Evolutionary conservation across 306 rosid genomes (phyloP).

Genomic region (Quercus cerris): DNA sequence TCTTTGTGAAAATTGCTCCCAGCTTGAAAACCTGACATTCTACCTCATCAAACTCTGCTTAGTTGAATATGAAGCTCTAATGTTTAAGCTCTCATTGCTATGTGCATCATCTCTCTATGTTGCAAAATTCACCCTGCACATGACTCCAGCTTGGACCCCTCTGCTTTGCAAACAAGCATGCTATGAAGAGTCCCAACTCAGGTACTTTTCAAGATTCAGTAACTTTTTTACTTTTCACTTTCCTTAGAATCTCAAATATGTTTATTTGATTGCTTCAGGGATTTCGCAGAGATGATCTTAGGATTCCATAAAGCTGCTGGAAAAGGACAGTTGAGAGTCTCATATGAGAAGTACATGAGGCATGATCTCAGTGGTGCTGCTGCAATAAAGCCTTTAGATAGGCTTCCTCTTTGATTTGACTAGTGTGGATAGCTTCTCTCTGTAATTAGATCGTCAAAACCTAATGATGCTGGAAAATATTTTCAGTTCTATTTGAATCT

Average conservation of each 20-base stretch:
- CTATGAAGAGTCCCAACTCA: slow-evolving; percentile 62
- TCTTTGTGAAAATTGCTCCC: slow-evolving; percentile 17
- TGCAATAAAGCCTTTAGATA: slow-evolving; percentile 53
- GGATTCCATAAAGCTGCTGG: slow-evolving; percentile 65
- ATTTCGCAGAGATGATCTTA: slow-evolving; percentile 64
- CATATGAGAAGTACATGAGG: slow-evolving; percentile 61
- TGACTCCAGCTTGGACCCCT: slow-evolving; percentile 69
- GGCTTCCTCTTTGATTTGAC: slow-evolving; percentile 50
- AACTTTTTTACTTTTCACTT: neutral
- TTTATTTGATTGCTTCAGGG: no score
- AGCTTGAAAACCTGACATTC: slow-evolving; percentile 80
- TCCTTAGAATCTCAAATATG: slow-evolving; percentile 21
- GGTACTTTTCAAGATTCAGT: slow-evolving; percentile 39
- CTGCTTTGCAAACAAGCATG: slow-evolving; percentile 67
- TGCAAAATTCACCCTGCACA: slow-evolving; percentile 65
- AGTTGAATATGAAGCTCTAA: slow-evolving; percentile 73
- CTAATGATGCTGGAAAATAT: neutral
- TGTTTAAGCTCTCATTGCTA: slow-evolving; percentile 71
- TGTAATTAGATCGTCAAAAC: neutral
- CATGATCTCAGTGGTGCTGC: slow-evolving; percentile 53
- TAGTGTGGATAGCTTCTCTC: neutral
- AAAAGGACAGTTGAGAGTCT: slow-evolving; percentile 52
- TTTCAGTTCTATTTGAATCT: neutral
- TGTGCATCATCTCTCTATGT: slow-evolving; percentile 88
- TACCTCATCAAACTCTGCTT: slow-evolving; percentile 66